Evolutionary conservation across 257 asterid genomes (phyloP), one percentile per base, ranked within the genome.

Genomic region (Gentiana straminea): DNA sequence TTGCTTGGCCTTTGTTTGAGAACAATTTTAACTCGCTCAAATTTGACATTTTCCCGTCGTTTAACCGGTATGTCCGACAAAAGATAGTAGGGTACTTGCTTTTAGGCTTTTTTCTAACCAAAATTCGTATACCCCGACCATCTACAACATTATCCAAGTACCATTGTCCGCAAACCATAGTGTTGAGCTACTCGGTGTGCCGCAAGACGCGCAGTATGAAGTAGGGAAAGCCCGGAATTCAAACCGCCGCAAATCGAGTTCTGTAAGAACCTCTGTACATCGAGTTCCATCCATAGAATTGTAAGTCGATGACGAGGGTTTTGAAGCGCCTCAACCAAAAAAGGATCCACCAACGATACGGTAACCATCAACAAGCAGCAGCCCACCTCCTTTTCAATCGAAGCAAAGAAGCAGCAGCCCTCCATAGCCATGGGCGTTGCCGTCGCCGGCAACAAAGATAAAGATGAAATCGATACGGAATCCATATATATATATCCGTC

Each of bases 101-200:
- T 38, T 80, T 95, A 52, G 84, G 78, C 67, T 79, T 82, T 76
- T 74, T 86, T 24, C 65, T 69, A 46, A 80, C 96, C 79, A 84
- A 68, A 59, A 90, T 90, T 43, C 70, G 65, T 60, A 74, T 75
- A 58, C 93, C 95, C 68, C 65, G 85, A 52, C 89, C 96, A 70
- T 82, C 96, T 37, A 65, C 69, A 58, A 37, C 72, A 67, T 66
- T 82, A 37, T 86, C 98, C 77, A 68, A n/a, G 90, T 52, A 76
- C 91, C 78, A 75, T 74, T 47, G 94, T 86, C 76, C 73, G 96
- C 79, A 90, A 61, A 59, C 94, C 91, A 65, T 86, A 90, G 78
- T 90, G 94, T 67, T 90, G 98, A 69, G 96, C 91, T 65, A 90
- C 96, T 62, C 98, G 83, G 71, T 90, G 98, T 3, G 95, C 98